Evolutionary conservation across 164 flowering plant species (phyloP).

Genomic region (Magnolia changhungtana): DNA sequence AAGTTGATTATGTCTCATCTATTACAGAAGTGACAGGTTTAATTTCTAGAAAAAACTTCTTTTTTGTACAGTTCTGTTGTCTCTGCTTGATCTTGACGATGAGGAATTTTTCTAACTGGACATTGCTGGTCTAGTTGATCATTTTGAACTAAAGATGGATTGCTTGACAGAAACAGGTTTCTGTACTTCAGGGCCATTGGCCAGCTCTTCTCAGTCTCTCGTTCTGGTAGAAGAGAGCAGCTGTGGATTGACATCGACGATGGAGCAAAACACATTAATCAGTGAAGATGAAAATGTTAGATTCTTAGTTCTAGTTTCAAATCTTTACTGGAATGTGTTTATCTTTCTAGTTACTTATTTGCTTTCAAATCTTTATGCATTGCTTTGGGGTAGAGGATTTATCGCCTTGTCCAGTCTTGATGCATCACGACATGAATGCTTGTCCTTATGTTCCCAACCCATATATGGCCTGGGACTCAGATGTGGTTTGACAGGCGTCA

Average conservation of each 20-base stretch:
- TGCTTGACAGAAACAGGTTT: slow-evolving; percentile 4
- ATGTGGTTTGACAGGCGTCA: neutral
- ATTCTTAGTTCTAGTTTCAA: neutral
- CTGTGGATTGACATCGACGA: neutral
- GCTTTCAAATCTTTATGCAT: neutral
- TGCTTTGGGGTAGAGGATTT: neutral
- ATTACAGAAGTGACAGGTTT: neutral
- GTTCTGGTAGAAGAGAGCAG: neutral
- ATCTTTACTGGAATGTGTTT: too few relatives aligned
- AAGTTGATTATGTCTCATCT: neutral
- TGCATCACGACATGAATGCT: neutral
- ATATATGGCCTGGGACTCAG: neutral
- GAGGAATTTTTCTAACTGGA: too few relatives aligned
- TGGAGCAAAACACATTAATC: neutral
- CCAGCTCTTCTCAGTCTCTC: neutral
- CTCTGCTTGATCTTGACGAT: neutral
- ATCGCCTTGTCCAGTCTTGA: neutral
- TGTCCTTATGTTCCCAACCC: neutral
- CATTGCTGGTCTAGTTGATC: too few relatives aligned
- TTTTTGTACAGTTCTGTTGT: neutral
- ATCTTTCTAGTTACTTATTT: too few relatives aligned
- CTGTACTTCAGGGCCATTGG: neutral
- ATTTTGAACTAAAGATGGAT: neutral
- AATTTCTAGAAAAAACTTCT: neutral
- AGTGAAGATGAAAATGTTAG: neutral